These are phyloP conservation scores for Pachysolen tannophilus DNA, from an alignment of 805 yeast genomes.

Conservation along the genomic window DNA sequence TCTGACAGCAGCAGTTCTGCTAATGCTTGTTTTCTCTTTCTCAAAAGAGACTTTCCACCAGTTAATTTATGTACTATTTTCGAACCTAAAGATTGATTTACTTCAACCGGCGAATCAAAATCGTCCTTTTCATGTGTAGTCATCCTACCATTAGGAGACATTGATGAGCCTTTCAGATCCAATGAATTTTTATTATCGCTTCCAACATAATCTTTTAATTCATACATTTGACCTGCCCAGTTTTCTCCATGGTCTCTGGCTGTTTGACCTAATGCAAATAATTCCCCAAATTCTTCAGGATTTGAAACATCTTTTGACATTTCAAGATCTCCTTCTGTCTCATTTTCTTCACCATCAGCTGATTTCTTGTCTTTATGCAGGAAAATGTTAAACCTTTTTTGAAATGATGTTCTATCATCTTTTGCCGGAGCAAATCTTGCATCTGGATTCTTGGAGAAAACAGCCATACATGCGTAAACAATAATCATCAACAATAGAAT, in stretches of 20 bases:
- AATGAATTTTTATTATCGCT: conserved; percentile 8
- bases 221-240: conserved; percentile 64
- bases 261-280: conserved; percentile 71
- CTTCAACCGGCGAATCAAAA: conserved; percentile 26
- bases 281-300: conserved; percentile 34
- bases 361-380: conserved; percentile 15
- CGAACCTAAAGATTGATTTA: conserved; percentile 30
- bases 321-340: conserved; percentile 8
- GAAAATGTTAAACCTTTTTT: conserved; percentile 23
- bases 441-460: conserved; percentile 80
- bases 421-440: conserved; percentile 80
- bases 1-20: too few species aligned
- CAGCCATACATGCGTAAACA: conserved; percentile 51
- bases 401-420: conserved; percentile 92
- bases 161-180: too few species aligned
- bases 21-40: conserved; percentile 11
- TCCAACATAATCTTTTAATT: conserved; percentile 27
- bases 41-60: conserved; percentile 24
- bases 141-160: too few species aligned
- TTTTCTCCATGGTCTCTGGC: conserved; percentile 72
- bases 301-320: conserved; percentile 1
- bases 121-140: too few species aligned
- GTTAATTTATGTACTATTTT: conserved; percentile 35
- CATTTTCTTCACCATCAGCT: conserved; percentile 22
- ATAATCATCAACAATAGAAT: conserved; percentile 65